Evolutionary conservation across 148 eudicot species (phyloP).

Genomic region (Euryodendron excelsum): DNA sequence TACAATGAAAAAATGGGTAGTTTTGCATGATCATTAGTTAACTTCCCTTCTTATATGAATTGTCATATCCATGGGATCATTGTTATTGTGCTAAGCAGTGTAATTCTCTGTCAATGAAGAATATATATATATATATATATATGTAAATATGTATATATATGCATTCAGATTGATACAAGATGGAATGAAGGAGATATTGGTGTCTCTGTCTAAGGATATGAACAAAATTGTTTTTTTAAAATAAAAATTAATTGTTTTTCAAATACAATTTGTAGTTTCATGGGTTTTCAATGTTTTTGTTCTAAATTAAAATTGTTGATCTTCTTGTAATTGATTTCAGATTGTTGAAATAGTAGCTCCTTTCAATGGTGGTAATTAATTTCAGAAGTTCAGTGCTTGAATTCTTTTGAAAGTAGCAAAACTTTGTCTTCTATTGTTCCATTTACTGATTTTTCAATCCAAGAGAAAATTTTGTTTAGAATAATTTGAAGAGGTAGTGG

Average conservation of each 20-base stretch:
- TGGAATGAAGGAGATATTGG: not conserved
- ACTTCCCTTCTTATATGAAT: not conserved
- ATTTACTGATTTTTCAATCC: not conserved
- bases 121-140: too few species aligned
- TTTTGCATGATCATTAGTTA: not conserved
- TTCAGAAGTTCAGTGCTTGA: not conserved
- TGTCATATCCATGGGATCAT: too few species aligned
- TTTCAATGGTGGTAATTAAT: too few species aligned
- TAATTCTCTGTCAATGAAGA: not conserved
- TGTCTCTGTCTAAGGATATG: too few species aligned
- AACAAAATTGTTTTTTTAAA: too few species aligned
- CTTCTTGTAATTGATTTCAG: not conserved
- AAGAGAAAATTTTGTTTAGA: not conserved
- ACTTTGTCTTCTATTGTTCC: not conserved
- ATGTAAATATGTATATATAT: too few species aligned
- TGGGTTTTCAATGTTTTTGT: not conserved
- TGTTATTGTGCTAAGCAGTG: not conserved
- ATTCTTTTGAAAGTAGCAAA: too few species aligned
- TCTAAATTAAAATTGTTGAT: not conserved
- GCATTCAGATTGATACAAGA: not conserved
- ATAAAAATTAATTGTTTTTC: too few species aligned
- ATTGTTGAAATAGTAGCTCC: too few species aligned
- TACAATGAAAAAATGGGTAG: slow-evolving; percentile 12
- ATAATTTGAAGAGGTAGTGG: too few species aligned
- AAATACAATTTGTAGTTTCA: too few species aligned